Percentiles rank a stretch among this genome's conserved stretches.
phyloP scores from a whole-genome alignment of 495 filamentous ascomycete genomes.

The Penicillium robsamsonii region DNA sequence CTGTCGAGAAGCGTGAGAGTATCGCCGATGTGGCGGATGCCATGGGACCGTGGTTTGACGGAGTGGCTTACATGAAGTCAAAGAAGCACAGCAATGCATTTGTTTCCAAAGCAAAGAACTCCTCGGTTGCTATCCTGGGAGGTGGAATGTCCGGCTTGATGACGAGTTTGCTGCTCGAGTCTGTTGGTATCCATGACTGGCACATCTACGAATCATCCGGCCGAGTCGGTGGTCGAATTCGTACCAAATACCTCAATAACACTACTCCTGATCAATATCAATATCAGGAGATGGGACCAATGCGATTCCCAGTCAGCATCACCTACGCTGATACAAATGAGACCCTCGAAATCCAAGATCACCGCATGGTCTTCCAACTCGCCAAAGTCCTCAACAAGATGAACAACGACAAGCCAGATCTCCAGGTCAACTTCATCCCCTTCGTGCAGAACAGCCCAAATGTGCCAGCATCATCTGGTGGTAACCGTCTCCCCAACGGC shows the following conservation, averaged over 20 bases:
- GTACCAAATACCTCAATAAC: constrained; percentile 60
- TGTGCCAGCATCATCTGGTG: constrained; percentile 48
- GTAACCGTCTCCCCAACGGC: constrained; percentile 51
- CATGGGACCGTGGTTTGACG: constrained; percentile 69
- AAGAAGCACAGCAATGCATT: constrained; percentile 53
- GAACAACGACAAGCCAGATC: constrained; percentile 50
- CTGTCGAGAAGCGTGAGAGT: constrained; percentile 25
- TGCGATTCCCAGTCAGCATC: constrained; percentile 57
- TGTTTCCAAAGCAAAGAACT: constrained; percentile 48
- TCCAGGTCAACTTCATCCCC: constrained; percentile 63
- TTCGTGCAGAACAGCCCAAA: constrained; percentile 59
- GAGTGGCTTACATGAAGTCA: constrained; percentile 58
- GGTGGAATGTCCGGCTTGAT: constrained; percentile 69
- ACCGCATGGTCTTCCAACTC: constrained; percentile 63
- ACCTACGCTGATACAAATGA: constrained; percentile 53
- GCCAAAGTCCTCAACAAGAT: constrained; percentile 56
- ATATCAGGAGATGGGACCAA: constrained; percentile 75
- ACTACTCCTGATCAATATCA: constrained; percentile 59
- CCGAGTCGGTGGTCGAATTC: constrained; percentile 57
- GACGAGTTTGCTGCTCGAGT: constrained; percentile 50
- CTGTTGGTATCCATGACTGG: constrained; percentile 54
- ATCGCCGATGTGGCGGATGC: constrained; percentile 46
- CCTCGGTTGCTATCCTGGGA: constrained; percentile 58
- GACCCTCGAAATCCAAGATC: constrained; percentile 55
- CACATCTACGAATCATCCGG: constrained; percentile 53